Evolutionary conservation across 352 stramenopile genomes (phyloP), one percentile per base, ranked within the genome.

Genomic region (Pythium utonaiense): DNA sequence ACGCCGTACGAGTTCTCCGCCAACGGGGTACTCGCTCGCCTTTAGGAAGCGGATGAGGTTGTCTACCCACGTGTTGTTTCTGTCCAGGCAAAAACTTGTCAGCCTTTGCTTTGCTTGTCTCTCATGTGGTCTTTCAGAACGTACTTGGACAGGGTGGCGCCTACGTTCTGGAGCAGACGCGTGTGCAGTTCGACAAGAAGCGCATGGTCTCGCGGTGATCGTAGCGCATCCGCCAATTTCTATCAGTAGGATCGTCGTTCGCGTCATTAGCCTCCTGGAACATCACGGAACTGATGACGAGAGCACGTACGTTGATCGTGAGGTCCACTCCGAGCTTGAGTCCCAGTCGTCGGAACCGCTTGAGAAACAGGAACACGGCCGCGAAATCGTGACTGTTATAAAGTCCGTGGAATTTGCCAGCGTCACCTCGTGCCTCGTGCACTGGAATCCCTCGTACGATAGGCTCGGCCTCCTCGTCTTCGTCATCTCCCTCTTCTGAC

Each of bases 301-400:
- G 6, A 17, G 9, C 24, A 61, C 57, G 33, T 62, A 89, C 77
- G 38, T 80, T 51, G 7, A 89, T 48, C 0, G 74, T 86, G 28
- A 77, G 40, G 3, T 82, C 69, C 10, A 62, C 73, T 4, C 64
- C 62, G 33, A 87, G 58, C 52, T 83, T 81, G 28, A 91, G 66
- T 24, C 75, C 78, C 28, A 89, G 66, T 41, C 68, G 67, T 2
- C 76, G 68, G 25, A 91, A 89, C 7, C 82, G 75, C 61, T 88
- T 83, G 48, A 89, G 66, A 51, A 89, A 89, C 45, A 83, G 63
- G 50, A 88, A 89, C 12, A 84, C 67, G 0, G 71, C 66, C 12
- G 79, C 78, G 52, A 88, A 89, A 47, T 89, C 68, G 21, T 65
- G 73, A 56, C 75, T 57, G 9, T 48, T 19, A 45, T 87, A 80